Evolutionary conservation across 257 asterid genomes (phyloP), one percentile per base, ranked within the genome.

Genomic region (Echites panduratus): DNA sequence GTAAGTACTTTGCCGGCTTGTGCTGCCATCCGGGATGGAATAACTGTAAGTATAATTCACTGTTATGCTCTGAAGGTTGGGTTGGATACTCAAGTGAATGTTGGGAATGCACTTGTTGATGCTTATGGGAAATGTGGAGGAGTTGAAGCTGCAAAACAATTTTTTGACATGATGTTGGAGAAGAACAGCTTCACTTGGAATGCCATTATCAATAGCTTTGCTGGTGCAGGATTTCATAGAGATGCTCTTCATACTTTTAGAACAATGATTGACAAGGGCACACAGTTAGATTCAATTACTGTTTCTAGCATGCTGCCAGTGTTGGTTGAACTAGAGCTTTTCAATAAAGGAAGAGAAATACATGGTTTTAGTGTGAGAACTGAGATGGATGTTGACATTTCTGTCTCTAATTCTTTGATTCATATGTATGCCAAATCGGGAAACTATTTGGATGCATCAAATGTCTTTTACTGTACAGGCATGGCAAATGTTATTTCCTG

Each of bases 91-190:
- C 80, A 83, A 61, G 83, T 83, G 64, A 82, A 73, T 44, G 70
- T 85, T 5, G 82, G 96, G 12, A 91, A 91, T 84, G 88, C 90
- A 0, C 74, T 91, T 73, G 72, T 91, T 19, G 95, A 89, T 76
- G 90, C 89, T 3, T 91, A 91, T 78, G 96, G 96, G n/a, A 89
- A 89, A 77, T 91, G 92, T 78, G 82, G 90, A 70, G 68, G 79
- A 27, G 73, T 81, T 48, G 83, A 74, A 73, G 83, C 82, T 40
- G 67, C 84, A 54, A 78, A 63, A 47, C 76, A 64, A 69, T 83
- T 80, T 62, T 90, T 90, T 68, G 77, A 77, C 71, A 86, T 82
- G 44, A 89, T 87, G 84, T 77, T 24, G 10, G 88, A 86, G 77
- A 85, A 76, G 81, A 87, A 87, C 74, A 90, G 81, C 57, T 89